phyloP scores from a whole-genome alignment of 768 basidiomycete species.

The Pleurotus tuoliensis region DNA sequence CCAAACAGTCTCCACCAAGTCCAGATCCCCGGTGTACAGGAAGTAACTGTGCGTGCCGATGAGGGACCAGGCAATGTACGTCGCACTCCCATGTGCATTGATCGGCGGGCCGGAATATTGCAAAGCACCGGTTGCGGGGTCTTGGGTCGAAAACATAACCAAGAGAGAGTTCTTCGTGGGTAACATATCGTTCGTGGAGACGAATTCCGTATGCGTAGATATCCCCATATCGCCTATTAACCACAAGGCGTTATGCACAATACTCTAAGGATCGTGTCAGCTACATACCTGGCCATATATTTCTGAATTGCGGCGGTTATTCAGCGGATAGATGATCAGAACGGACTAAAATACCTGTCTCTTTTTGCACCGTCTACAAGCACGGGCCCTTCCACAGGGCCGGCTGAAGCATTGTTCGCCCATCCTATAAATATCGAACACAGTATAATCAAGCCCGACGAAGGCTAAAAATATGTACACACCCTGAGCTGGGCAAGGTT shows the following conservation, averaged over 20 bases:
- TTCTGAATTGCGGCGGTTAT: conserved; percentile 14
- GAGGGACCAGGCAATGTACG: conserved; percentile 49
- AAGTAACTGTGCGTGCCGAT: conserved; percentile 39
- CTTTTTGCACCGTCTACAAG: conserved; percentile 53
- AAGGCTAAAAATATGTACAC: too few relatives aligned
- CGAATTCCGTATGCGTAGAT: conserved; percentile 33
- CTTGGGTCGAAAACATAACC: conserved; percentile 46
- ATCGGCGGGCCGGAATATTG: conserved; percentile 39
- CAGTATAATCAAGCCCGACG: too few relatives aligned
- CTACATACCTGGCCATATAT: conserved; percentile 22
- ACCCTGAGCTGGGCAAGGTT: conserved; percentile 22
- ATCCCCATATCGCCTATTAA: conserved; percentile 36
- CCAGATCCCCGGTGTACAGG: conserved; percentile 44
- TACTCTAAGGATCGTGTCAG: not conserved
- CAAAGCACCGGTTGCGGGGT: conserved; percentile 40
- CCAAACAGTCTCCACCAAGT: conserved; percentile 40
- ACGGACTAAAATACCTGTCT: conserved; percentile 30
- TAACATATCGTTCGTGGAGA: conserved; percentile 28
- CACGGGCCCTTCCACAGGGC: conserved; percentile 44
- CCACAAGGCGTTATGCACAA: not conserved
- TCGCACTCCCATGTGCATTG: conserved; percentile 34
- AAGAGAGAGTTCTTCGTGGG: conserved; percentile 42
- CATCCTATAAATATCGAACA: conserved; percentile 27
- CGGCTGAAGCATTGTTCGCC: conserved; percentile 45
- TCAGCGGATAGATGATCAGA: not conserved